These are phyloP conservation scores for Barbarea vulgaris DNA, from an alignment of 345 rosid species.

Conservation along the genomic window DNA sequence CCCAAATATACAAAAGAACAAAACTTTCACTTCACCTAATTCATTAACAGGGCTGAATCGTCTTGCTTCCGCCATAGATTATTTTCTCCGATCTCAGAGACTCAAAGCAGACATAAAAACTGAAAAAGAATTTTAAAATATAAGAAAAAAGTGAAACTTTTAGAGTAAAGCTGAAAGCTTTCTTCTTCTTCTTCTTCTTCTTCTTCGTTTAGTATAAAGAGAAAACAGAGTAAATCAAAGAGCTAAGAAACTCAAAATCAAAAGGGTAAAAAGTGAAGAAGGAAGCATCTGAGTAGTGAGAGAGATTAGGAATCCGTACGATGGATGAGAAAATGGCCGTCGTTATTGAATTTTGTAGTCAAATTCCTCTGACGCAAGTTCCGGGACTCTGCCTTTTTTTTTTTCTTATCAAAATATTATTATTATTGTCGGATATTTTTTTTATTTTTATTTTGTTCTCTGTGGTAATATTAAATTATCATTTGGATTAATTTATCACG, in stretches of 20 bases:
- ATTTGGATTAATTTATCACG: conserved; percentile 28
- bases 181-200: conserved; percentile 7
- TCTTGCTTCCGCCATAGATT: conserved; percentile 44
- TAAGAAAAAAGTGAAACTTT: not conserved
- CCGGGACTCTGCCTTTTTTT: conserved; percentile 37
- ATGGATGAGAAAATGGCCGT: conserved; percentile 37
- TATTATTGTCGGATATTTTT: not conserved
- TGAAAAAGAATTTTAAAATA: not conserved
- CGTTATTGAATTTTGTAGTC: conserved; percentile 38
- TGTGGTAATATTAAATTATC: not conserved
- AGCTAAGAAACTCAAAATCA: conserved; percentile 21
- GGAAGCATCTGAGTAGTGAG: conserved; percentile 45
- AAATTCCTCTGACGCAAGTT: conserved; percentile 43
- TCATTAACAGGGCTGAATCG: conserved; percentile 34
- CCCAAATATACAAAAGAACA: not conserved
- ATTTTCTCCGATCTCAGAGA: conserved; percentile 26
- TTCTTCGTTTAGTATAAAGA: not conserved
- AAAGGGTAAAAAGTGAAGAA: conserved; percentile 28
- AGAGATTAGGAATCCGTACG: conserved; percentile 29
- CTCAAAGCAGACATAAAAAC: conserved; percentile 33
- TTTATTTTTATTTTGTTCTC: conserved; percentile 1
- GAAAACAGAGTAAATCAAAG: conserved; percentile 27
- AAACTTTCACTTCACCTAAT: conserved; percentile 34
- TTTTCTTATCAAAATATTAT: not conserved
- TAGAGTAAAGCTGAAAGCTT: conserved; percentile 25